Evolutionary conservation across 495 filamentous ascomycete genomes (phyloP).

Genomic region (Hypoxylon cercidicola): DNA sequence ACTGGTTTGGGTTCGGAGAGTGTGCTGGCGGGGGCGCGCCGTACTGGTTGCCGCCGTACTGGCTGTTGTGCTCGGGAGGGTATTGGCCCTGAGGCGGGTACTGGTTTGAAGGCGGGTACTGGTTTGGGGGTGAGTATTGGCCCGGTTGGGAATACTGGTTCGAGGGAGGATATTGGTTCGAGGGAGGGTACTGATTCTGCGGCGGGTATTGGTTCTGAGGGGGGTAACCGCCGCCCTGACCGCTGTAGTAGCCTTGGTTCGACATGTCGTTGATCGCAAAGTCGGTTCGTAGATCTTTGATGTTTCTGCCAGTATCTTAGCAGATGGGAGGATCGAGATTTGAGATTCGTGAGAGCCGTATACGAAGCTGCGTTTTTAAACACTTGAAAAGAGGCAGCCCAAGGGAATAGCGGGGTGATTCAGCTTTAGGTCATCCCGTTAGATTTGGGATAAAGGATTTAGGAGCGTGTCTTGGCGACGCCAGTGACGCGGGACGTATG

Average conservation of each 20-base stretch:
- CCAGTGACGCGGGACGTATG: too few species aligned
- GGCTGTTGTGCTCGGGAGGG: conserved; percentile 32
- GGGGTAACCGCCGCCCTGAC: conserved; percentile 34
- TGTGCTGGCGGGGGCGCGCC: conserved; percentile 35
- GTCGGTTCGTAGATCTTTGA: not conserved
- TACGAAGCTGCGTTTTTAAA: not conserved
- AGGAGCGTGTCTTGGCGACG: not conserved
- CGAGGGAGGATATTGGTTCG: conserved; percentile 27
- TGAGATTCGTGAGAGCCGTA: not conserved
- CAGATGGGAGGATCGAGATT: not conserved
- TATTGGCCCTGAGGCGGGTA: conserved; percentile 38
- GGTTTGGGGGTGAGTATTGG: conserved; percentile 22
- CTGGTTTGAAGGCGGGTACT: conserved; percentile 34
- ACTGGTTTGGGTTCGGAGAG: conserved; percentile 38
- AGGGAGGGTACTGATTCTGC: conserved; percentile 29
- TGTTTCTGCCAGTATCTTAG: not conserved
- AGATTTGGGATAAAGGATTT: too few species aligned
- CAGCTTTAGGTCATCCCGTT: not conserved
- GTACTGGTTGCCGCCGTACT: conserved; percentile 27
- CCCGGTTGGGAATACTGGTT: conserved; percentile 35
- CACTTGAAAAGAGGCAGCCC: too few species aligned
- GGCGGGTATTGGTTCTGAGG: conserved; percentile 18
- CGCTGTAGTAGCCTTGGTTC: conserved; percentile 42
- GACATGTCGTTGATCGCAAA: conserved; percentile 32
- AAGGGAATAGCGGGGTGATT: not conserved